Percentiles rank a stretch among this genome's conserved stretches.
Evolutionary conservation across 2,329 filamentous ascomycete genomes (phyloP).

Genomic region (Exophiala calicioides): DNA sequence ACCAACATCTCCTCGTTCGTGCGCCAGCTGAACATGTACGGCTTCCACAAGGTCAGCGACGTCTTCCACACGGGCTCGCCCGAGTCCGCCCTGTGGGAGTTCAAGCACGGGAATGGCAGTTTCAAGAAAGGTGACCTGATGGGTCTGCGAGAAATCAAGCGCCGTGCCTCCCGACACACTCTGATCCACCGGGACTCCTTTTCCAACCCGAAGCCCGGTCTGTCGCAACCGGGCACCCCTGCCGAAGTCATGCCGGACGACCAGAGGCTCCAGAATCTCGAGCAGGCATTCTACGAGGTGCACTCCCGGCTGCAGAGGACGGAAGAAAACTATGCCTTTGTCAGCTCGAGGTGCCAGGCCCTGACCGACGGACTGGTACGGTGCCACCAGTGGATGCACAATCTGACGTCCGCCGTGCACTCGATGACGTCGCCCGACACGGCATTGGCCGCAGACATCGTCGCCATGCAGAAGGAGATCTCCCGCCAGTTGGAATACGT

Average conservation of each 20-base stretch:
- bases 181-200: constrained; percentile 91
- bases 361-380: constrained; percentile 78
- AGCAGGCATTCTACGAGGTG: constrained; percentile 81
- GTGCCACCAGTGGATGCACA: constrained; percentile 60
- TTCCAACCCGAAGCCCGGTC: constrained; percentile 71
- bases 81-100: constrained; percentile 95
- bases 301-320: constrained; percentile 73
- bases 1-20: constrained; percentile 99
- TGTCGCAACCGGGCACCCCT: constrained; percentile 80
- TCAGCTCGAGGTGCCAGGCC: constrained; percentile 78
- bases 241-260: constrained; percentile 84
- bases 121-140: constrained; percentile 94
- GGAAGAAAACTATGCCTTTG: constrained; percentile 77
- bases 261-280: constrained; percentile 70
- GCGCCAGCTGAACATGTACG: constrained; percentile 97
- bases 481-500: constrained; percentile 61
- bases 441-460: constrained; percentile 70
- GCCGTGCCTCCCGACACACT: constrained; percentile 87
- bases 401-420: constrained; percentile 33
- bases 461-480: constrained; percentile 62
- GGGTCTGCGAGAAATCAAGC: constrained; percentile 90
- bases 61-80: constrained; percentile 95
- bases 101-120: constrained; percentile 95
- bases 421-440: constrained; percentile 72
- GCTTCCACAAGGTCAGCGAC: constrained; percentile 99